Base-by-base conservation (phyloP, 176 grass and related monocot species). In the Juncus effusus region DNA sequence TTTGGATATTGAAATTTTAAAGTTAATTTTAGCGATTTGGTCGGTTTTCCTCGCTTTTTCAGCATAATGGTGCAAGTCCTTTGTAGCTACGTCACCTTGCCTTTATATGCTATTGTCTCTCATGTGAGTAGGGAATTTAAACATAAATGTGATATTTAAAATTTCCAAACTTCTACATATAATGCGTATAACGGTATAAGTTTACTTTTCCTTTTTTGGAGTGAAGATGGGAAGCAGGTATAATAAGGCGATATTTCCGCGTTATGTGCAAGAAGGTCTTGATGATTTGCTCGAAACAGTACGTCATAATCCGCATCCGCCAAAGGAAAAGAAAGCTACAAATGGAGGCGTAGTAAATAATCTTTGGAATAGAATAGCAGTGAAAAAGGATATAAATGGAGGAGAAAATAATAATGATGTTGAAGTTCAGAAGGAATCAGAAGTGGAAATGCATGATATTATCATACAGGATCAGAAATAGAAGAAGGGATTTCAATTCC, bases 81-180 rank as follows among this genome's bases (percentile, higher is more conserved):
- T 14, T 96, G 87, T 4, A 74, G 79, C 47, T 91, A 96, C 6
- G 88, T 65, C 79, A 88, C 87, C 13, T 69, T 96, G 52, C 92
- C 92, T 12, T 72, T 96, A 10, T 96, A 96, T 13, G 92, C 87
- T 44, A 71, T 96, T 38, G 61, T 96, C 4, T 90, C 92, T 37
- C 92, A 96, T 74, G 92, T 96, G 73, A 81, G 68, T 76, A 40
- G 51, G 7, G 28, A 52, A 36, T 41, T 68, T 37, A 60, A 16
- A 47, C 6, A 51, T 69, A 28, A 28, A 28, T 28, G 19, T 28
- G n/a, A 0, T 36, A 67, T 28, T 16, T 47, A 65, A 14, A 67
- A 36, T 9, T 2, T 12, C 11, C 38, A 44, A 63, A 64, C n/a
- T 44, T 8, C 13, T 38, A 36, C 4, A 38, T 42, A 53, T 40